Conservation (phyloP, 495 filamentous ascomycete species). For the Glonium stellatum region DNA sequence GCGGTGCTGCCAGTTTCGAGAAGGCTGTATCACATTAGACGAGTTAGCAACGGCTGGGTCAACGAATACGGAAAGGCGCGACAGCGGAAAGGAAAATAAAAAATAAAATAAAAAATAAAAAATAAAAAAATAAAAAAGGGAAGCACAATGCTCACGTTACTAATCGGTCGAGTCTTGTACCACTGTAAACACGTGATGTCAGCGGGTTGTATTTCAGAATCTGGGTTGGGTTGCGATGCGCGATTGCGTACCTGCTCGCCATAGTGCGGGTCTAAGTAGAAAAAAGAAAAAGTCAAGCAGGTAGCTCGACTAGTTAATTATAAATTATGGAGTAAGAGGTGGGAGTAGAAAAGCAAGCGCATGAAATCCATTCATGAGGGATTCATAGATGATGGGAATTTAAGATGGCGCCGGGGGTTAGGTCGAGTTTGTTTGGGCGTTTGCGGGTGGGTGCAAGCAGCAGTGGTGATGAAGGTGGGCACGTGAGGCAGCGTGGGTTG, state of each 20-base stretch:
- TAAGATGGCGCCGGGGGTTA: not conserved
- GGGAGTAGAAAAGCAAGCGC: too few relatives aligned
- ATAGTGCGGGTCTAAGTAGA: not conserved
- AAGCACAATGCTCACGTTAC: slow-evolving; percentile 65
- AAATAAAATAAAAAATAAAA: too few relatives aligned
- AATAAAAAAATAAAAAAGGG: slow-evolving; percentile 24
- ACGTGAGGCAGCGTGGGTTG: not conserved
- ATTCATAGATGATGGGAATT: not conserved
- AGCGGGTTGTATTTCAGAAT: not conserved
- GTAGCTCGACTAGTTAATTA: not conserved
- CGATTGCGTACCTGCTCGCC: slow-evolving; percentile 1
- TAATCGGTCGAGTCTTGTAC: slow-evolving; percentile 71
- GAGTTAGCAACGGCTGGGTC: slow-evolving; percentile 17
- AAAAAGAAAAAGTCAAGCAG: not conserved
- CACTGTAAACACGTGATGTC: not conserved
- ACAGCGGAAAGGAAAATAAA: not conserved
- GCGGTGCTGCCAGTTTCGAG: slow-evolving; percentile 93
- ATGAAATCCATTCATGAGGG: not conserved
- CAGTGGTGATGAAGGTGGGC: not conserved
- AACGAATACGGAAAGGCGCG: slow-evolving; percentile 2
- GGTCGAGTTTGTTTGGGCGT: not conserved
- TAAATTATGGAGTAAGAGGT: not conserved
- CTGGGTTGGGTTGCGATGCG: not conserved
- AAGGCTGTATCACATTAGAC: slow-evolving; percentile 51
- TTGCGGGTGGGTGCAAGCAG: too few relatives aligned